Evolutionary conservation across 257 asterid species (phyloP).

Genomic region (Jaltomata sinuosa): DNA sequence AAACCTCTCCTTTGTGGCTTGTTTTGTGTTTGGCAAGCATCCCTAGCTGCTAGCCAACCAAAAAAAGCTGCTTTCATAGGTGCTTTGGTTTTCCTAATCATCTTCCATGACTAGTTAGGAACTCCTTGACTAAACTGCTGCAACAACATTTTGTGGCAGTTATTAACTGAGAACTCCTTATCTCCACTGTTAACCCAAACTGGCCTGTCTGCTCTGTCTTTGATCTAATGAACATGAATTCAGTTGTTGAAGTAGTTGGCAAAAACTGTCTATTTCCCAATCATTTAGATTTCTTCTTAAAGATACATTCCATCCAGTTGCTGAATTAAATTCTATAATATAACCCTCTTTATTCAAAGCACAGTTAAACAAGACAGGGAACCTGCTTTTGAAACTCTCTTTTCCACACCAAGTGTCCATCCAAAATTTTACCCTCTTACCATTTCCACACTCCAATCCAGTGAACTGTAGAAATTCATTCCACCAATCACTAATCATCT

Average conservation of each 20-base stretch:
- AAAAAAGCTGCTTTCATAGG: background rate
- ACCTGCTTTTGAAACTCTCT: background rate
- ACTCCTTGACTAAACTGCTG: background rate
- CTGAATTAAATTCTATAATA: too few relatives aligned
- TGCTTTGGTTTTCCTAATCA: background rate
- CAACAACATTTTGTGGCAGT: background rate
- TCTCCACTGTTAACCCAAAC: too few relatives aligned
- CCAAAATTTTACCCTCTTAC: background rate
- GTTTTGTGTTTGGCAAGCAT: background rate
- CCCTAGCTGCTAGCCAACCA: background rate
- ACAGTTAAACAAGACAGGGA: background rate
- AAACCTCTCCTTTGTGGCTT: background rate
- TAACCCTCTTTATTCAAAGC: background rate
- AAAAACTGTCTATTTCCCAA: too few relatives aligned
- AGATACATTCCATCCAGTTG: too few relatives aligned
- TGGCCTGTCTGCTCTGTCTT: too few relatives aligned
- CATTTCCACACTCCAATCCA: background rate
- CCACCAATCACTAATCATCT: background rate
- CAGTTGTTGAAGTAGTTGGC: too few relatives aligned
- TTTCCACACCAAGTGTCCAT: background rate
- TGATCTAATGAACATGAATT: too few relatives aligned
- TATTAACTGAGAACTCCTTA: background rate
- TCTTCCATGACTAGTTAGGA: background rate
- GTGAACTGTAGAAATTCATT: background rate
- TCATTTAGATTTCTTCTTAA: too few relatives aligned